These are phyloP conservation scores for Lactarius vividus DNA, from an alignment of 768 basidiomycete species.

Conservation along the genomic window DNA sequence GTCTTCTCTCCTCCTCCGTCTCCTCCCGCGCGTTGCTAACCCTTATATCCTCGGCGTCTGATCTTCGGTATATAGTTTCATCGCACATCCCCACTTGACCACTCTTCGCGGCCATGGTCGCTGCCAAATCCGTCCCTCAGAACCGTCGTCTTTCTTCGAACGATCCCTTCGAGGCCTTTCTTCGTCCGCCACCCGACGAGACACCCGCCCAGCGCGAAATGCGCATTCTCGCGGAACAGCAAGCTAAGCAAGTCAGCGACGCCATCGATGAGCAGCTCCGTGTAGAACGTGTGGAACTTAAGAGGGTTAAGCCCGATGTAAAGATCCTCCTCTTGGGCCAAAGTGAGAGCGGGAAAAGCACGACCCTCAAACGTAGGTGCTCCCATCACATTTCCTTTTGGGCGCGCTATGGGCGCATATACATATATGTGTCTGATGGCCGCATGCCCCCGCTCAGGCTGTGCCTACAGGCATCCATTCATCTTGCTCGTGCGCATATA, in stretches of 20 bases:
- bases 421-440: background rate
- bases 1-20: background rate
- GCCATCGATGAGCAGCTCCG: slow-evolving; percentile 77
- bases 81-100: background rate
- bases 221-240: slow-evolving; percentile 62
- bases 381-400: background rate
- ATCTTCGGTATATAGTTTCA: background rate
- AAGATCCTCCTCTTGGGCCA: slow-evolving; percentile 81
- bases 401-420: background rate
- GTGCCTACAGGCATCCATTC: background rate
- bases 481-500: background rate
- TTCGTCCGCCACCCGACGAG: slow-evolving; percentile 72
- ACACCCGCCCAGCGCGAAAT: slow-evolving; percentile 61
- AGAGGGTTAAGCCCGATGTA: slow-evolving; percentile 60
- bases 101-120: slow-evolving; percentile 18
- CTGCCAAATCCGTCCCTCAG: slow-evolving; percentile 16
- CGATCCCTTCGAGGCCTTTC: slow-evolving; percentile 66
- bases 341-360: slow-evolving; percentile 89
- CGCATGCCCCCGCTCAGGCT: background rate
- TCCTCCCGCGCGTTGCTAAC: background rate
- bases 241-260: slow-evolving; percentile 73
- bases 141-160: slow-evolving; percentile 44
- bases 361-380: slow-evolving; percentile 83
- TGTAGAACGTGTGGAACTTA: slow-evolving; percentile 58
- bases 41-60: background rate